Percentiles rank a stretch among this genome's conserved stretches.
Evolutionary conservation across 2,329 filamentous ascomycete genomes (phyloP).

Genomic region (Diaporthe ilicicola): DNA sequence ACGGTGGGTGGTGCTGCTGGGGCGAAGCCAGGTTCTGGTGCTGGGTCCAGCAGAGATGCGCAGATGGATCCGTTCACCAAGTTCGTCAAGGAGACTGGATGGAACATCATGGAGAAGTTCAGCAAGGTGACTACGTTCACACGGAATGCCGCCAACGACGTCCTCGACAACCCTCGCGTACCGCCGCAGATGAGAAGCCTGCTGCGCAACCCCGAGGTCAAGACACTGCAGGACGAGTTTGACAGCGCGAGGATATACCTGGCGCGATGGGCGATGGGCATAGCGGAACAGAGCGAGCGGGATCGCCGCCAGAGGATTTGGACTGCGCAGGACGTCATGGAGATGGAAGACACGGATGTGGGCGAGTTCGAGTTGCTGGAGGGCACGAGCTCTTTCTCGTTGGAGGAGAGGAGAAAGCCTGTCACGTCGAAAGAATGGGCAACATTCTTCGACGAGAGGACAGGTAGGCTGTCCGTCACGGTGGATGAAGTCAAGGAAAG

Average conservation of each 20-base stretch:
- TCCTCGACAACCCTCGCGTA: conserved; percentile 89
- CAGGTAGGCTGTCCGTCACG: conserved; percentile 80
- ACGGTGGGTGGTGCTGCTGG: conserved; percentile 47
- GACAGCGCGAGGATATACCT: conserved; percentile 95
- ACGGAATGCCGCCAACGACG: conserved; percentile 86
- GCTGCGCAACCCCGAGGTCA: conserved; percentile 91
- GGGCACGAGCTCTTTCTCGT: conserved; percentile 74
- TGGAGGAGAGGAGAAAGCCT: conserved; percentile 79
- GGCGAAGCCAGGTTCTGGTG: conserved; percentile 39
- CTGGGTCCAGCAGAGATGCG: conserved; percentile 64
- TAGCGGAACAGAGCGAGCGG: conserved; percentile 93
- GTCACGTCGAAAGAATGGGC: conserved; percentile 90
- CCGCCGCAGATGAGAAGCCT: conserved; percentile 88
- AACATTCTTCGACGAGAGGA: conserved; percentile 81
- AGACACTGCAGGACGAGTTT: conserved; percentile 95
- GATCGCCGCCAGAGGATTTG: conserved; percentile 88
- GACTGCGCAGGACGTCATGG: conserved; percentile 91
- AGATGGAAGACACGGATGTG: conserved; percentile 92
- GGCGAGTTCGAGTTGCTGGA: conserved; percentile 96
- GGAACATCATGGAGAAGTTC: conserved; percentile 96
- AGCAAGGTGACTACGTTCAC: conserved; percentile 98
- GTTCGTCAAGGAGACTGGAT: conserved; percentile 91
- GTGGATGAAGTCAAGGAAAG: conserved; percentile 94
- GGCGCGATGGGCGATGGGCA: conserved; percentile 97
- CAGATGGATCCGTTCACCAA: conserved; percentile 94